Percentiles rank a stretch among this genome's conserved stretches.
These are phyloP conservation scores for Amorphotheca resinae DNA, from an alignment of 495 filamentous ascomycete species.

Conservation along the genomic window DNA sequence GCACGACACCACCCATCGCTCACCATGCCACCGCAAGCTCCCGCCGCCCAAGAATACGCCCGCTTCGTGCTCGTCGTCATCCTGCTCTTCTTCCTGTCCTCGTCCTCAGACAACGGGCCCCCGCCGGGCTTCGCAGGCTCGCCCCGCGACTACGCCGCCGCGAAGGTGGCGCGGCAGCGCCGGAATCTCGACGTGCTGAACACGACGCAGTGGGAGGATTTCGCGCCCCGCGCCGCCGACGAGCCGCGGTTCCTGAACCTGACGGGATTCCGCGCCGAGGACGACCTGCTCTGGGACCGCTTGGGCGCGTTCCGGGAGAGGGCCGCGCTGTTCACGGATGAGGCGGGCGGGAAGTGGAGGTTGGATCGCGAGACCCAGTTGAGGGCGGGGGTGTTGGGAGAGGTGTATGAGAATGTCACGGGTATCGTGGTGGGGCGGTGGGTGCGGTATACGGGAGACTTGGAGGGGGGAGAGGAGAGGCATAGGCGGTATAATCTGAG, in stretches of 20 bases:
- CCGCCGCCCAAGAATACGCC: constrained; percentile 18
- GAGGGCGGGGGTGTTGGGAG: background rate
- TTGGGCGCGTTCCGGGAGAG: constrained; percentile 42
- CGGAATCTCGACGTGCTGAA: constrained; percentile 54
- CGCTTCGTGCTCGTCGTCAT: constrained; percentile 21
- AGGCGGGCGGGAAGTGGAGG: constrained; percentile 2
- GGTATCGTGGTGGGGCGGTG: constrained; percentile 65
- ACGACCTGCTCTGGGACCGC: constrained; percentile 63
- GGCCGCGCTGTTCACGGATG: constrained; percentile 33
- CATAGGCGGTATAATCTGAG: constrained; percentile 27
- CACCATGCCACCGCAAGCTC: constrained; percentile 11
- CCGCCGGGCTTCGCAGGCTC: constrained; percentile 27
- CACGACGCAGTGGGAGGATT: constrained; percentile 61
- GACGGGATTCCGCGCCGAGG: constrained; percentile 58
- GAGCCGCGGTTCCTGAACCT: constrained; percentile 56
- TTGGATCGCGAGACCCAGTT: background rate
- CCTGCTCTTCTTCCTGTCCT: constrained; percentile 26
- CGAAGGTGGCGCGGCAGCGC: constrained; percentile 35
- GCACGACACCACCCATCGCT: too few species aligned
- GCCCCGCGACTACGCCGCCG: constrained; percentile 25
- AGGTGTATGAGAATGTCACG: constrained; percentile 64
- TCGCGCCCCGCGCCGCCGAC: constrained; percentile 35
- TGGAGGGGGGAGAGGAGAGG: constrained; percentile 11
- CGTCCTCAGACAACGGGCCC: constrained; percentile 22
- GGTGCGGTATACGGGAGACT: constrained; percentile 44